These are phyloP conservation scores for Cryomyces antarcticus DNA, from an alignment of 495 filamentous ascomycete species.

Conservation along the genomic window DNA sequence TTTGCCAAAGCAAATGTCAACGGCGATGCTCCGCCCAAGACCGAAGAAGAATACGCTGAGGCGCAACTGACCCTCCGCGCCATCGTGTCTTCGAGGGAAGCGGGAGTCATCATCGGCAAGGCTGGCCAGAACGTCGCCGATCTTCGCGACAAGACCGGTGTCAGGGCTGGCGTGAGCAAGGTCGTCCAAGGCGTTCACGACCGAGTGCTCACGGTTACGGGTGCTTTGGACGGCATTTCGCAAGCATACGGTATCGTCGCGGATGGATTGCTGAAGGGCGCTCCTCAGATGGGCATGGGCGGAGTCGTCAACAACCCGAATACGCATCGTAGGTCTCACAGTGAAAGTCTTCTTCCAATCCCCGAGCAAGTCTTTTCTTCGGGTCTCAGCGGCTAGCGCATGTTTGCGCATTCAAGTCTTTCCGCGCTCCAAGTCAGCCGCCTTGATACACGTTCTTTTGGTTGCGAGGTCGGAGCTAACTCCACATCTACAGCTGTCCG, in stretches of 20 bases:
- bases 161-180: conserved; percentile 95
- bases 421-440: no score
- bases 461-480: background rate
- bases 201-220: conserved; percentile 86
- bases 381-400: no score
- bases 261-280: conserved; percentile 74
- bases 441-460: background rate
- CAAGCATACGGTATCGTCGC: conserved; percentile 88
- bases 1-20: conserved; percentile 10
- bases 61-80: conserved; percentile 82
- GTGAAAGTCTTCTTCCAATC: background rate
- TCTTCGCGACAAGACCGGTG: conserved; percentile 87
- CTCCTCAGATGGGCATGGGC: conserved; percentile 86
- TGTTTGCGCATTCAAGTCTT: no score
- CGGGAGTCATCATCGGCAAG: conserved; percentile 96
- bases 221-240: conserved; percentile 63
- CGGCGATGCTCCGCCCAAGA: conserved; percentile 22
- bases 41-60: conserved; percentile 89
- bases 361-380: background rate
- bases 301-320: conserved; percentile 65
- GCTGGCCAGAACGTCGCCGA: conserved; percentile 96
- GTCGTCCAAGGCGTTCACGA: conserved; percentile 94
- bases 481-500: conserved; percentile 49
- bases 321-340: conserved; percentile 67
- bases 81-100: conserved; percentile 92